Conservation (phyloP, 73 alveolate genomes). For the Paramecium biaurelia region DNA sequence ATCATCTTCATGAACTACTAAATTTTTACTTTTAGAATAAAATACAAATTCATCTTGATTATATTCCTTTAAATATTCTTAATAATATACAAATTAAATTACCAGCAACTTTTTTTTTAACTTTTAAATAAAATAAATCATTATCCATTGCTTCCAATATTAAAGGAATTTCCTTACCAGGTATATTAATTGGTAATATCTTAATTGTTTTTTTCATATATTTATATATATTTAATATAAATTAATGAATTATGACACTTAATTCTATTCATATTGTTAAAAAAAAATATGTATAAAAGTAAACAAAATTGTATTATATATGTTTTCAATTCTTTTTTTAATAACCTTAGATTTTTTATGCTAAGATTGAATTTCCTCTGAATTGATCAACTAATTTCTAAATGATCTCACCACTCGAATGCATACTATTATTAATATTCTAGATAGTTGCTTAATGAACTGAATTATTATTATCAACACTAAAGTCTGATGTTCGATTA, state of each 20-base stretch:
- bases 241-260: neutral
- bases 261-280: neutral
- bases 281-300: neutral
- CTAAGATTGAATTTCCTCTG: neutral
- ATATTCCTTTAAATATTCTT: neutral
- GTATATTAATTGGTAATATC: neutral
- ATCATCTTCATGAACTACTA: neutral
- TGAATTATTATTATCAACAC: neutral
- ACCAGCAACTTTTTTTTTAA: neutral
- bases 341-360: neutral
- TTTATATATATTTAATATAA: neutral
- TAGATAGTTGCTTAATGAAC: neutral
- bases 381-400: slow-evolving; percentile 9
- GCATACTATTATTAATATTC: neutral
- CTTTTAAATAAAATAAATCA: neutral
- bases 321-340: neutral
- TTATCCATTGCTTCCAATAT: neutral
- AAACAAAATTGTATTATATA: neutral
- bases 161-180: neutral
- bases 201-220: neutral
- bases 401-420: neutral
- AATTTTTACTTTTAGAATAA: neutral
- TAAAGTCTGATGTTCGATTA: slow-evolving; percentile 18
- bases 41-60: neutral
- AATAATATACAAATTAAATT: neutral